phyloP scores from a whole-genome alignment of 768 basidiomycete genomes.

The Hirschioporus abietinus region DNA sequence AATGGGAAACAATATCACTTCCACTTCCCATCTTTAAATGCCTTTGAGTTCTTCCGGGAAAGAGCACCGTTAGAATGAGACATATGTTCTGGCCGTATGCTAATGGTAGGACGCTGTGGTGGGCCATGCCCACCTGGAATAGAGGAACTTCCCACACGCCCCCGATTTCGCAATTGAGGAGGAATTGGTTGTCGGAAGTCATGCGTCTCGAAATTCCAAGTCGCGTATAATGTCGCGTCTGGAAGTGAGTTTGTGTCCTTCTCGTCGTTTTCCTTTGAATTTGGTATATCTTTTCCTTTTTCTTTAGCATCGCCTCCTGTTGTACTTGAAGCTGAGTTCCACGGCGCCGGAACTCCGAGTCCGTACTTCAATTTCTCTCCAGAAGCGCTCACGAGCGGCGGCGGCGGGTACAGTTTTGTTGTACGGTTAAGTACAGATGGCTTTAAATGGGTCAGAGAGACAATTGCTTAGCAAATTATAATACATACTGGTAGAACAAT shows the following conservation, averaged over 20 bases:
- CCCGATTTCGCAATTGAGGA: conserved; percentile 12
- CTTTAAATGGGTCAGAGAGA: conserved; percentile 24
- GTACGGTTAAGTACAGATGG: conserved; percentile 53
- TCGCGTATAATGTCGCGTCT: conserved; percentile 49
- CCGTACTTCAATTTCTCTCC: conserved; percentile 44
- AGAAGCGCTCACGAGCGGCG: conserved; percentile 47
- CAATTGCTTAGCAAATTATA: neutral
- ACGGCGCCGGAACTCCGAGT: conserved; percentile 34
- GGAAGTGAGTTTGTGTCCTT: conserved; percentile 34
- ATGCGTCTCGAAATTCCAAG: conserved; percentile 53
- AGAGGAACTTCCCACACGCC: neutral
- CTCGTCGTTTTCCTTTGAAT: conserved; percentile 24
- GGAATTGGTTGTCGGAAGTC: conserved; percentile 32
- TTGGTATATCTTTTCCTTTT: conserved; percentile 22
- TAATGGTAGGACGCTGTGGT: neutral
- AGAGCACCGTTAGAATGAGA: neutral
- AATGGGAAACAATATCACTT: neutral
- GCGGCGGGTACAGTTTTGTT: conserved; percentile 60
- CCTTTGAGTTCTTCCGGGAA: neutral
- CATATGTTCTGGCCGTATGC: neutral
- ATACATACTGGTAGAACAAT: conserved; percentile 60
- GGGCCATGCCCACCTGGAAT: neutral
- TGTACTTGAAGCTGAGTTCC: conserved; percentile 38
- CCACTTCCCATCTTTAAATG: neutral
- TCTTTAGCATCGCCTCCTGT: conserved; percentile 18